Conservation (phyloP, 2,329 filamentous ascomycete genomes). For the Niveomyces coronatus region DNA sequence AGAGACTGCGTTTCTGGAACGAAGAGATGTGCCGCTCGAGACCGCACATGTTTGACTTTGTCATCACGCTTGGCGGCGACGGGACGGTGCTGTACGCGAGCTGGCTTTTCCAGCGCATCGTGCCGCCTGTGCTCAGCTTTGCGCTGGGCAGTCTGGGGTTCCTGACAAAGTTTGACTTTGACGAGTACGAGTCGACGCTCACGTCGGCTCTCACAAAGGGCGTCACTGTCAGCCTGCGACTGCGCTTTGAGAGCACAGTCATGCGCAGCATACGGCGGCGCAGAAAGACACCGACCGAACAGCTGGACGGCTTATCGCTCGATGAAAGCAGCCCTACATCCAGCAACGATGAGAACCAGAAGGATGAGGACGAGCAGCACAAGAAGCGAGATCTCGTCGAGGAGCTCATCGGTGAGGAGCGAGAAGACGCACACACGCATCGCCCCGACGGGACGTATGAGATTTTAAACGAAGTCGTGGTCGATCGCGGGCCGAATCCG, state of each 20-base stretch:
- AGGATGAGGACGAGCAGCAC: constrained; percentile 28
- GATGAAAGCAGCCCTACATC: constrained; percentile 1
- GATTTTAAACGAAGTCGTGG: constrained; percentile 93
- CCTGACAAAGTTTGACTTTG: constrained; percentile 92
- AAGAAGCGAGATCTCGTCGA: constrained; percentile 64
- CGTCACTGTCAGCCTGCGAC: constrained; percentile 74
- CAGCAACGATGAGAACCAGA: constrained; percentile 25
- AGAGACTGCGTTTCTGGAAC: constrained; percentile 72
- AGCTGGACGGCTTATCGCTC: constrained; percentile 8
- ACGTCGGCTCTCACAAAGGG: constrained; percentile 67
- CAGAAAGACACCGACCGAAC: constrained; percentile 22
- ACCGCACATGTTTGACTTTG: constrained; percentile 87
- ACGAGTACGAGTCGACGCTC: constrained; percentile 58
- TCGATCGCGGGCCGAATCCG: constrained; percentile 86
- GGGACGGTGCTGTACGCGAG: constrained; percentile 95
- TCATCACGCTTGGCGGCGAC: constrained; percentile 84
- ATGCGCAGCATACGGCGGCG: constrained; percentile 61
- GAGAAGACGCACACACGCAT: constrained; percentile 76
- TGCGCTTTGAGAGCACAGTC: constrained; percentile 87
- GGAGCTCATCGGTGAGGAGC: constrained; percentile 79
- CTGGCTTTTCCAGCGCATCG: constrained; percentile 92
- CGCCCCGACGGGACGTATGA: constrained; percentile 74
- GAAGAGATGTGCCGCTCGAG: constrained; percentile 64
- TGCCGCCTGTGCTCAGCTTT: constrained; percentile 88
- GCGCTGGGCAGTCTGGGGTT: constrained; percentile 87